Base-by-base conservation (phyloP, 352 stramenopile species). In the Phytopythium chamaehyphon region DNA sequence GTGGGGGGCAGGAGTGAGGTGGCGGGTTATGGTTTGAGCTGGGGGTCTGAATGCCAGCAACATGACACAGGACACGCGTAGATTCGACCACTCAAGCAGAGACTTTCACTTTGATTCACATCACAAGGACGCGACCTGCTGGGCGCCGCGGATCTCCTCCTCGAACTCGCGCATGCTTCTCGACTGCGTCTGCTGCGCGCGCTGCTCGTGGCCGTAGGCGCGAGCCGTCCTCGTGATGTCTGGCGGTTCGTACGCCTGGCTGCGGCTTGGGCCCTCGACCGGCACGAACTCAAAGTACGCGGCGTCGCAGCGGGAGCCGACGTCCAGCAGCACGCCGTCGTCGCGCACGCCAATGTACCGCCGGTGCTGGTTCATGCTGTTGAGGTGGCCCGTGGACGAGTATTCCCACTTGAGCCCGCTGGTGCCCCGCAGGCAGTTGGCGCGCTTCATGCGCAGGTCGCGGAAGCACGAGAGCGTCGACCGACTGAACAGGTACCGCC, bases 321-420 rank as follows among this genome's bases (percentile, higher is more conserved):
- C 73, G 45, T 91, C 81, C 23, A 89, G 62, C 14, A 91, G 54
- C 21, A 88, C 40, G 0, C 68, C 63, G 45, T 88, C 76, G 23
- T 83, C 69, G 16, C 78, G 73, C 23, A 75, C 67, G 22, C 76
- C 81, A 55, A 91, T 80, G 55, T 88, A 88, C 12, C 77, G 69
- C 9, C 77, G 77, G 36, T 91, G 81, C 58, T 91, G 81, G 58
- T 88, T 90, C 80, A 90, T 88, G 56, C 80, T 90, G 52, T 83
- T 83, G 23, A 90, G 61, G 47, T 83, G 59, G 2, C 80, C 76
- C 14, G 69, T 64, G 0, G 75, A 83, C 38, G 75, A 85, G 38
- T 86, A 86, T 36, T 86, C 76, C 80, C 80, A 88, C 35, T 73
- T 57, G 52, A 88, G 67, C 1, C 76, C 76, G 1, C 74, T 74